Conservation (phyloP, 106 monocot genomes). For the Acorus calamus region DNA sequence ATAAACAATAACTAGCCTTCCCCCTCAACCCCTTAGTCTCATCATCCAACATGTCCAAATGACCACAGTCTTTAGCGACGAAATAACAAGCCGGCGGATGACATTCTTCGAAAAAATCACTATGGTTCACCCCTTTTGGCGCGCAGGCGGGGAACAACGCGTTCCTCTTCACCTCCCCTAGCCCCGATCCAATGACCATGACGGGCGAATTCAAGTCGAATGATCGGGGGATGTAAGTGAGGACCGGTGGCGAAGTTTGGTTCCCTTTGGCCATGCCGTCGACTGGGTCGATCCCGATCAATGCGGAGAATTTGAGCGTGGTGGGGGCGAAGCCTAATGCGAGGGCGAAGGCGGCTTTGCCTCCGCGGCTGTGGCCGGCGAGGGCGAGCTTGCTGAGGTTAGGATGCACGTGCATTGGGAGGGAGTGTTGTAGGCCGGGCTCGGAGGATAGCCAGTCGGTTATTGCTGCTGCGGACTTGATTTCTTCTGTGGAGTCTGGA, state of each 20-base stretch:
- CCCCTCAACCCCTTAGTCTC: constrained; percentile 60
- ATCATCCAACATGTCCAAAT: constrained; percentile 80
- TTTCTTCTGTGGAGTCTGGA: constrained; percentile 53
- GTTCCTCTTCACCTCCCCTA: constrained; percentile 44
- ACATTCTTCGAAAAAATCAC: constrained; percentile 63
- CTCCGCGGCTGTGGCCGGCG: constrained; percentile 75
- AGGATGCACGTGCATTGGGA: constrained; percentile 25
- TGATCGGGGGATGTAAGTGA: constrained; percentile 49
- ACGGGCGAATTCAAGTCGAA: constrained; percentile 30
- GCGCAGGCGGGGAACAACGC: constrained; percentile 65
- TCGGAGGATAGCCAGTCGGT: constrained; percentile 37
- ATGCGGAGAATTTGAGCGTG: constrained; percentile 34
- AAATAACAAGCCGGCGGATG: constrained; percentile 47
- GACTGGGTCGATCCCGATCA: constrained; percentile 75
- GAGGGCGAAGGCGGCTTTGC: constrained; percentile 76
- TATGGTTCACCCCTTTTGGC: constrained; percentile 69
- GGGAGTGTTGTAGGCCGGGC: constrained; percentile 12
- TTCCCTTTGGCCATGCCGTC: constrained; percentile 63
- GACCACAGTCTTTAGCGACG: constrained; percentile 71
- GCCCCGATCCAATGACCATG: constrained; percentile 62
- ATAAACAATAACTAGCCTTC: constrained; percentile 45
- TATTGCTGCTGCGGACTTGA: constrained; percentile 30
- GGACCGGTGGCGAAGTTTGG: constrained; percentile 60
- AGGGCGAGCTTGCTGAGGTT: constrained; percentile 36
- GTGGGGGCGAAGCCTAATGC: constrained; percentile 24